phyloP scores from a whole-genome alignment of 108 stramenopile species.

The Stephanodiscus minutulus region DNA sequence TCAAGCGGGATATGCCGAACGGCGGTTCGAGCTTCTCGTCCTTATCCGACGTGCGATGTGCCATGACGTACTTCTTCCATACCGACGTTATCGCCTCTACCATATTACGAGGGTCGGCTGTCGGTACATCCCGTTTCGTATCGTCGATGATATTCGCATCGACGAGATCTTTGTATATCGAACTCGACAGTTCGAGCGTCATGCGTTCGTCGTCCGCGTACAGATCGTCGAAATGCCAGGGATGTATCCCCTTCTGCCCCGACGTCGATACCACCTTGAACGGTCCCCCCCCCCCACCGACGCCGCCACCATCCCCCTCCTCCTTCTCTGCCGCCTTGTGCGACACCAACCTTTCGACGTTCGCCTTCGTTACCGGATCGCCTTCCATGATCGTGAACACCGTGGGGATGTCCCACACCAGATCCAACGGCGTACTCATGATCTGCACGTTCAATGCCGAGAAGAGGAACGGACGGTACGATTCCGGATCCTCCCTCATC shows the following conservation, averaged over 20 bases:
- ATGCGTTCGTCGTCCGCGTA: conserved; percentile 23
- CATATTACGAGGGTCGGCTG: conserved; percentile 1
- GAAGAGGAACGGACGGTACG: conserved; percentile 36
- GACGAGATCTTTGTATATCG: conserved; percentile 10
- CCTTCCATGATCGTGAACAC: conserved; percentile 44
- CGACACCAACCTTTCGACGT: conserved; percentile 9
- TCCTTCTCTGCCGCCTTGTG: too few relatives aligned
- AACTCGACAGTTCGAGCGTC: conserved; percentile 1
- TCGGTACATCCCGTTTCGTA: background rate
- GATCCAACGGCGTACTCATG: conserved; percentile 18
- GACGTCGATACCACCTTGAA: conserved; percentile 13
- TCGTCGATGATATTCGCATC: background rate
- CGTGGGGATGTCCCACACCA: conserved; percentile 38
- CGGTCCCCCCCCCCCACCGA: too few relatives aligned
- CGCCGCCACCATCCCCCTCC: background rate
- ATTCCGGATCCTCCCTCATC: conserved; percentile 23
- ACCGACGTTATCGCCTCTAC: conserved; percentile 4
- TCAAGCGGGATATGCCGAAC: conserved; percentile 28
- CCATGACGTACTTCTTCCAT: conserved; percentile 6
- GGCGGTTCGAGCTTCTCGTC: background rate
- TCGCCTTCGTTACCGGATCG: conserved; percentile 21
- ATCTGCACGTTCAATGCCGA: conserved; percentile 48
- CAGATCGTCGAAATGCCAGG: background rate
- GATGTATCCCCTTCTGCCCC: conserved; percentile 17
- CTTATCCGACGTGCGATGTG: background rate